These are phyloP conservation scores for Paulownia fortunei DNA, from an alignment of 257 asterid genomes.

Conservation along the genomic window DNA sequence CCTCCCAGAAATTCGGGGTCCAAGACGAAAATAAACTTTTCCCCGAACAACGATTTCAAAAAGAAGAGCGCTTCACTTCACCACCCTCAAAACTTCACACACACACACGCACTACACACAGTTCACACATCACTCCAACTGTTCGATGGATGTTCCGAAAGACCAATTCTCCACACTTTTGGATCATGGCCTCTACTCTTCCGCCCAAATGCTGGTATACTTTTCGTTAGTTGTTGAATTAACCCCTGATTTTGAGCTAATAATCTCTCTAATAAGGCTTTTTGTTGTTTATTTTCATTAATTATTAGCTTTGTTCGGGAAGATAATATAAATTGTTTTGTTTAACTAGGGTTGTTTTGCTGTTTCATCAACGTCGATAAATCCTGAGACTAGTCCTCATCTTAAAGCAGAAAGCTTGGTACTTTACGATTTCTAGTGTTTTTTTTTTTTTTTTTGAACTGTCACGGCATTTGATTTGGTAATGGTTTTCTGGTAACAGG, in stretches of 20 bases:
- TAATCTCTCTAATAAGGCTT: not conserved
- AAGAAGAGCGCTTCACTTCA: slow-evolving; percentile 38
- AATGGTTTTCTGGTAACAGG: slow-evolving; percentile 51
- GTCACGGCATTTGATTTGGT: slow-evolving; percentile 26
- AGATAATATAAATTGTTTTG: slow-evolving; percentile 20
- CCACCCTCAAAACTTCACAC: slow-evolving; percentile 23
- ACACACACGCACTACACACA: slow-evolving; percentile 11
- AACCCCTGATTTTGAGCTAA: slow-evolving; percentile 11
- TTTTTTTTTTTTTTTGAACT: slow-evolving; percentile 5
- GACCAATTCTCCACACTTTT: slow-evolving; percentile 75
- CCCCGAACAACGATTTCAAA: slow-evolving; percentile 37
- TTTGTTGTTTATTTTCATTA: not conserved
- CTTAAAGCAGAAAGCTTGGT: slow-evolving; percentile 93
- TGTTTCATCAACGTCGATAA: slow-evolving; percentile 72
- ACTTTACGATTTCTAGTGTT: slow-evolving; percentile 9
- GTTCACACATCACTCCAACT: slow-evolving; percentile 33
- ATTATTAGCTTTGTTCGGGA: not conserved
- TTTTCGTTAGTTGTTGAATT: slow-evolving; percentile 20
- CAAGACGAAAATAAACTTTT: not conserved
- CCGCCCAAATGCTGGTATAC: slow-evolving; percentile 86
- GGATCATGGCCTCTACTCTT: slow-evolving; percentile 82
- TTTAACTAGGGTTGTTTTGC: slow-evolving; percentile 81
- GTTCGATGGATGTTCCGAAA: slow-evolving; percentile 80
- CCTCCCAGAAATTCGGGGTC: not conserved
- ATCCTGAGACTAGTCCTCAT: slow-evolving; percentile 77